Percentiles rank a stretch among this genome's conserved stretches.
Evolutionary conservation across 1,139 yeast genomes (phyloP).

Genomic region (Wickerhamomyces sp.): DNA sequence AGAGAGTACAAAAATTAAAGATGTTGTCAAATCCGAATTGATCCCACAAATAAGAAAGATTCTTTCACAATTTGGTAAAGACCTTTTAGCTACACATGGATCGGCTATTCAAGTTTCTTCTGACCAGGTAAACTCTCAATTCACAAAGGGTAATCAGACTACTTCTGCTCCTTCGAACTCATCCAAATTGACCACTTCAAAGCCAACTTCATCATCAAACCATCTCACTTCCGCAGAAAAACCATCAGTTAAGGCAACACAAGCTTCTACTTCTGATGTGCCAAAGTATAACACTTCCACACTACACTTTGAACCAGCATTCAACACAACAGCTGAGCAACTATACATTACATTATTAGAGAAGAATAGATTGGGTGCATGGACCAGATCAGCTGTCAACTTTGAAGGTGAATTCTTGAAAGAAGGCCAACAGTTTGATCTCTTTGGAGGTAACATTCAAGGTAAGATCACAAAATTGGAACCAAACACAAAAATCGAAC

Average conservation of each 20-base stretch:
- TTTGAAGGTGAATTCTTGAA: conserved; percentile 43
- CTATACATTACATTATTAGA: conserved; percentile 72
- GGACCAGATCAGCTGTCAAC: conserved; percentile 74
- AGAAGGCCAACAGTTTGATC: conserved; percentile 57
- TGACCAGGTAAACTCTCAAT: conserved; percentile 60
- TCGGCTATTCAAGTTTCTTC: conserved; percentile 80
- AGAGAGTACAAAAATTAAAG: conserved; percentile 44
- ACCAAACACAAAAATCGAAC: conserved; percentile 53
- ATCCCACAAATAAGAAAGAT: conserved; percentile 63
- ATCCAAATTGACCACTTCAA: conserved; percentile 2
- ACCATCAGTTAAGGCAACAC: conserved; percentile 12
- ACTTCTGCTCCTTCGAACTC: conserved; percentile 18
- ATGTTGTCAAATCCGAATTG: conserved; percentile 52
- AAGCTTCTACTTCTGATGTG: conserved; percentile 28
- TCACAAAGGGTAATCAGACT: conserved; percentile 61
- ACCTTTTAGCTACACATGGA: conserved; percentile 71
- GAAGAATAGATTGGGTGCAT: conserved; percentile 73
- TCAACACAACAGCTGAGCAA: conserved; percentile 85
- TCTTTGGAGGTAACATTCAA: conserved; percentile 86
- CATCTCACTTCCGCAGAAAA: conserved; percentile 15
- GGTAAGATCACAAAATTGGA: conserved; percentile 63
- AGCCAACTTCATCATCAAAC: conserved; percentile 12
- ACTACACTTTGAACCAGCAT: conserved; percentile 69
- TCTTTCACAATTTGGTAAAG: conserved; percentile 66
- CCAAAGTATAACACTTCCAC: conserved; percentile 77